Evolutionary conservation across 352 stramenopile species (phyloP).

Genomic region (Phytophthora brassicae): DNA sequence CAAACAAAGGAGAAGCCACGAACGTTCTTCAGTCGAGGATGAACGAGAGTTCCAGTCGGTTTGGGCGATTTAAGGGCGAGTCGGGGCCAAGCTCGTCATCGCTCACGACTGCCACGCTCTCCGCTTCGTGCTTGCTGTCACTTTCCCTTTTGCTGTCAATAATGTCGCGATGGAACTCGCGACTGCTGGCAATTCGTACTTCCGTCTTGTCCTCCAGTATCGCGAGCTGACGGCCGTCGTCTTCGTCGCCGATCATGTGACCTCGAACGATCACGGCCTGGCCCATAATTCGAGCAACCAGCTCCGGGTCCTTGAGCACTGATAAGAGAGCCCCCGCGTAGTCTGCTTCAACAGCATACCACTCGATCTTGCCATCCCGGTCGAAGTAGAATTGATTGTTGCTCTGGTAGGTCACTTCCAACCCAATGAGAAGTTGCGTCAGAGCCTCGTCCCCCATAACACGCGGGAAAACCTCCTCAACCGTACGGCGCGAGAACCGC

Average conservation of each 20-base stretch:
- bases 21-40: constrained; percentile 7
- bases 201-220: constrained; percentile 1
- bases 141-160: neutral
- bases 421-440: constrained; percentile 36
- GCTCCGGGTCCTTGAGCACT: constrained; percentile 27
- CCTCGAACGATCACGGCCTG: constrained; percentile 36
- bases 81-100: constrained; percentile 7
- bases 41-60: constrained; percentile 10
- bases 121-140: neutral
- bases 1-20: no score
- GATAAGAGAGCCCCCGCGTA: constrained; percentile 30
- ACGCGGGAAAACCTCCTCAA: constrained; percentile 48
- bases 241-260: constrained; percentile 40
- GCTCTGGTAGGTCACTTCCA: constrained; percentile 39
- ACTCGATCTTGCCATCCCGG: constrained; percentile 37
- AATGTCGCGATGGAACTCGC: constrained; percentile 1
- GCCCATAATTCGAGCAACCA: constrained; percentile 30
- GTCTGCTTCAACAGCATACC: constrained; percentile 40
- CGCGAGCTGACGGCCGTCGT: constrained; percentile 14
- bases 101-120: constrained; percentile 1
- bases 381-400: constrained; percentile 48
- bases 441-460: constrained; percentile 32
- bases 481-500: constrained; percentile 40
- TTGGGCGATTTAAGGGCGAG: neutral
- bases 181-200: neutral